phyloP scores from a whole-genome alignment of 768 basidiomycete genomes.

The Podaxis sp. region DNA sequence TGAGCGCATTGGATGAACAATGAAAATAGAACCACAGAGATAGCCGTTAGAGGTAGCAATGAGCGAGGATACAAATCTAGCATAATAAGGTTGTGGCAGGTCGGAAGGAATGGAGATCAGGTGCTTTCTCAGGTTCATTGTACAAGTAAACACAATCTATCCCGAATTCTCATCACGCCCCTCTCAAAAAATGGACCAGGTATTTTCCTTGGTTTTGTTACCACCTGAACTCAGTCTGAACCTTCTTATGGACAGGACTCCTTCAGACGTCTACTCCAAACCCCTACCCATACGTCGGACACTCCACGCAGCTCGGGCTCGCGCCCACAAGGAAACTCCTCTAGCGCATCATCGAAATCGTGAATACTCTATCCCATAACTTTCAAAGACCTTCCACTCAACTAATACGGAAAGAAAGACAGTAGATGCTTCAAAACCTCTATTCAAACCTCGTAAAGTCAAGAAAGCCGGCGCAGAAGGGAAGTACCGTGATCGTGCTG shows the following conservation, averaged over 20 bases:
- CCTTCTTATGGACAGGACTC: constrained; percentile 45
- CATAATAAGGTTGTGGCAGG: not conserved
- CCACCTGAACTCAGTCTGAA: not conserved
- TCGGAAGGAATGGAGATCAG: not conserved
- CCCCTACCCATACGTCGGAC: constrained; percentile 27
- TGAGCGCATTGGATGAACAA: constrained; percentile 20
- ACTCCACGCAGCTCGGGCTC: constrained; percentile 17
- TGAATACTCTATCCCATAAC: not conserved
- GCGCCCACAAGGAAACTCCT: not conserved
- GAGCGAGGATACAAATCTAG: not conserved
- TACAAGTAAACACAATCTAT: not conserved
- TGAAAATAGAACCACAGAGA: not conserved
- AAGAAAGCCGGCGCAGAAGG: constrained; percentile 49
- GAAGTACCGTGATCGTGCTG: constrained; percentile 74
- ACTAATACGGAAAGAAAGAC: constrained; percentile 38
- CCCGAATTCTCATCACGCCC: not conserved
- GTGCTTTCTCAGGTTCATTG: not conserved
- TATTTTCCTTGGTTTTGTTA: constrained; percentile 14
- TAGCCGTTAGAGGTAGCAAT: not conserved
- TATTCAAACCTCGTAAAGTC: constrained; percentile 82
- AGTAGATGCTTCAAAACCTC: constrained; percentile 52
- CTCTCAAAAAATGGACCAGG: constrained; percentile 33
- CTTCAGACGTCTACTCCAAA: constrained; percentile 52
- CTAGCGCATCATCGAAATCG: constrained; percentile 1
- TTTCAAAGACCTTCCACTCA: not conserved